Evolutionary conservation across 1,284 basidiomycete species (phyloP).

Genomic region (Tranzscheliella williamsii): DNA sequence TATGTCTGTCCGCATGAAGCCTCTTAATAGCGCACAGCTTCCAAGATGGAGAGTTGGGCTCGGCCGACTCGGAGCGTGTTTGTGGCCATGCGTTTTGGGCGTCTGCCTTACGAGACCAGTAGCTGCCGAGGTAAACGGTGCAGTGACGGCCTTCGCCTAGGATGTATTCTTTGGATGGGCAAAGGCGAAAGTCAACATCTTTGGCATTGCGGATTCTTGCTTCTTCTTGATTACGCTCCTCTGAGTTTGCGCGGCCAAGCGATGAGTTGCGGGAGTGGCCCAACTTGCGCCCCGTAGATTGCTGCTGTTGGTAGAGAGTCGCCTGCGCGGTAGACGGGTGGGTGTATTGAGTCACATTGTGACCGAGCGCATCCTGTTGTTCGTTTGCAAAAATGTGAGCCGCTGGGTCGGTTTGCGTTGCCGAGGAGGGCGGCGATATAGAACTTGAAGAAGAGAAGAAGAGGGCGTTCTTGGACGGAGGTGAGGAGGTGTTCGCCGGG

Average conservation of each 20-base stretch:
- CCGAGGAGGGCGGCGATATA: constrained; percentile 12
- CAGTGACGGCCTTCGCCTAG: constrained; percentile 57
- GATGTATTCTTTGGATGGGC: constrained; percentile 43
- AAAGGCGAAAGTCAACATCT: constrained; percentile 51
- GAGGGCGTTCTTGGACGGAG: constrained; percentile 25
- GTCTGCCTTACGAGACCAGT: constrained; percentile 4
- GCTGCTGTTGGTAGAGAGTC: constrained; percentile 3
- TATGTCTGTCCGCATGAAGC: constrained; percentile 53
- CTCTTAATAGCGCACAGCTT: constrained; percentile 58
- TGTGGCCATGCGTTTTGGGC: too few species aligned
- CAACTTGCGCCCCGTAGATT: constrained; percentile 3
- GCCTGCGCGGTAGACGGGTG: background rate
- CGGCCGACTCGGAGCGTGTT: constrained; percentile 1
- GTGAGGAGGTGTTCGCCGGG: background rate
- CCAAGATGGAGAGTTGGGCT: constrained; percentile 16
- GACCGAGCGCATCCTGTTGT: background rate
- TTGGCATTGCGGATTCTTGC: constrained; percentile 42
- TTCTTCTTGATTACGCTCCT: constrained; percentile 48
- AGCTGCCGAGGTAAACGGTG: constrained; percentile 54
- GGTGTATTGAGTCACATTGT: too few species aligned
- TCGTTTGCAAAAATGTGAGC: background rate
- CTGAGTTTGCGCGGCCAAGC: constrained; percentile 45
- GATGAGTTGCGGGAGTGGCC: constrained; percentile 40
- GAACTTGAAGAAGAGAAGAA: constrained; percentile 24
- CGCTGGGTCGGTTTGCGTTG: background rate